Evolutionary conservation across 2,329 filamentous ascomycete genomes (phyloP).

Genomic region (Moelleriella libera): DNA sequence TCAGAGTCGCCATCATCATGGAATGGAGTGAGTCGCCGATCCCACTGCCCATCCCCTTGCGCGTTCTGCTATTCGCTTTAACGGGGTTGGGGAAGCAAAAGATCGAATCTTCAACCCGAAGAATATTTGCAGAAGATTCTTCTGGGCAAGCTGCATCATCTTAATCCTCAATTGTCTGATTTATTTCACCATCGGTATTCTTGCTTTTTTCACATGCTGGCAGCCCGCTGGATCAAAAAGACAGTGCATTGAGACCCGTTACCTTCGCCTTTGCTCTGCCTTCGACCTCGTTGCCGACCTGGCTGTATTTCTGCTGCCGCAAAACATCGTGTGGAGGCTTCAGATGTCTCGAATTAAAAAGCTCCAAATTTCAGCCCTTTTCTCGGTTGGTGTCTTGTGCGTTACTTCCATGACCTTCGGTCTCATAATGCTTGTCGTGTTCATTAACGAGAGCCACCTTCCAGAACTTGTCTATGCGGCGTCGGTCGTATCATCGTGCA

Average conservation of each 20-base stretch:
- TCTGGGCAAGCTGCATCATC: background rate
- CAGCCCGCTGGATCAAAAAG: background rate
- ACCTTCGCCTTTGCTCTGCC: background rate
- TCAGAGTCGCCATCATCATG: slow-evolving; percentile 2
- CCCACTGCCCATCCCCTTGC: no score
- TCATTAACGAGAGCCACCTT: background rate
- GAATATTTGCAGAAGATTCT: slow-evolving; percentile 1
- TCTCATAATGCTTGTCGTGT: background rate
- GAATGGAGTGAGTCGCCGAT: slow-evolving; percentile 1
- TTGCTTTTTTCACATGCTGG: background rate
- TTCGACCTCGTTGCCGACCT: slow-evolving; percentile 2
- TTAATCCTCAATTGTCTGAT: background rate
- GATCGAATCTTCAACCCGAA: slow-evolving; percentile 1
- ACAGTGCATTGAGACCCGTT: background rate
- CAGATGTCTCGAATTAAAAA: background rate
- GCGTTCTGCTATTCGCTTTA: no score
- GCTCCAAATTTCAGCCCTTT: slow-evolving; percentile 1
- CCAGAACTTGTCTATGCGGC: background rate
- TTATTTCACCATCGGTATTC: background rate
- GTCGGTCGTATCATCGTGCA: background rate
- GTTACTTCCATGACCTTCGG: background rate
- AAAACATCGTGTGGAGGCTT: slow-evolving; percentile 2
- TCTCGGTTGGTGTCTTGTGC: slow-evolving; percentile 2
- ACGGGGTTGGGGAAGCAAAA: background rate
- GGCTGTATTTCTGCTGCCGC: slow-evolving; percentile 2